These are phyloP conservation scores for Fragaria nilgerrensis DNA, from an alignment of 306 rosid genomes.

Conservation along the genomic window DNA sequence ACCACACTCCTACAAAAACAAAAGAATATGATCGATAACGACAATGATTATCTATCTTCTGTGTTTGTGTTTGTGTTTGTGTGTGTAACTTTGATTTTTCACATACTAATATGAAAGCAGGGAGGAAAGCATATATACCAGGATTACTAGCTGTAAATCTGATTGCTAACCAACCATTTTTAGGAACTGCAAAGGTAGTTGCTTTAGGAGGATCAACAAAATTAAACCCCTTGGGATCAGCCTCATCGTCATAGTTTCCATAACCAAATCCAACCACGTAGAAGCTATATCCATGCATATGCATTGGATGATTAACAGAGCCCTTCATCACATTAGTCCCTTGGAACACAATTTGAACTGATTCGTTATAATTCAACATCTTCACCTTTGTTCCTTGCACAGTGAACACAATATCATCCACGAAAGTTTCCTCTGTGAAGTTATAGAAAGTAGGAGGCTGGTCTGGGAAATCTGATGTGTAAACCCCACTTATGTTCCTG, in stretches of 20 bases:
- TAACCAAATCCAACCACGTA: neutral
- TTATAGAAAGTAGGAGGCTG: neutral
- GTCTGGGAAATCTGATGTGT: slow-evolving; percentile 10
- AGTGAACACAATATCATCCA: neutral
- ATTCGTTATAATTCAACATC: slow-evolving; percentile 16
- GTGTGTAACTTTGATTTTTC: neutral
- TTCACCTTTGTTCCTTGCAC: slow-evolving; percentile 8
- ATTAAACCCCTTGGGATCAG: slow-evolving; percentile 11
- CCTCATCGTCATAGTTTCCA: neutral
- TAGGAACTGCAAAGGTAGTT: slow-evolving; percentile 7
- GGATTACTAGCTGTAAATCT: slow-evolving; percentile 14
- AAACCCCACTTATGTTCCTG: slow-evolving; percentile 15
- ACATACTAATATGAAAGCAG: neutral
- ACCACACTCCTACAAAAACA: slow-evolving; percentile 15
- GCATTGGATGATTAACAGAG: slow-evolving; percentile 17
- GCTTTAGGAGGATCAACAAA: slow-evolving; percentile 15
- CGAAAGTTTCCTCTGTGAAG: neutral
- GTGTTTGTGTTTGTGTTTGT: neutral
- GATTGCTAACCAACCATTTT: slow-evolving; percentile 17
- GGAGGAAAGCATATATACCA: neutral
- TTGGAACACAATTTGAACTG: slow-evolving; percentile 18
- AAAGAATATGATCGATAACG: neutral
- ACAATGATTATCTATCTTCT: neutral
- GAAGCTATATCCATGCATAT: slow-evolving; percentile 16
- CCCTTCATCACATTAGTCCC: slow-evolving; percentile 9